Conservation (phyloP, 305 asterid species). For the Coffea humblotiana region DNA sequence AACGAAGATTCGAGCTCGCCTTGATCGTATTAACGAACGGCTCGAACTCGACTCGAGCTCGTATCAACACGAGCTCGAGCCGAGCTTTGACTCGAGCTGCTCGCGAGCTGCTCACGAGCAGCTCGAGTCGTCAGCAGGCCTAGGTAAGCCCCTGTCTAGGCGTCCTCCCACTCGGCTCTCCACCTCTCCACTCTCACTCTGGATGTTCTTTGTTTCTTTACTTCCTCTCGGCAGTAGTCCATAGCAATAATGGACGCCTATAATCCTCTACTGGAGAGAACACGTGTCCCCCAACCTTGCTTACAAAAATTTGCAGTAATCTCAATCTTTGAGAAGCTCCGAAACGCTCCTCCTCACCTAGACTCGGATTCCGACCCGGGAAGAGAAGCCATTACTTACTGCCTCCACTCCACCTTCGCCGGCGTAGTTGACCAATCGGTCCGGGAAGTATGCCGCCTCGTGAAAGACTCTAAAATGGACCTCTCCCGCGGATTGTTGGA, state of each 20-base stretch:
- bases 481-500: slow-evolving; percentile 66
- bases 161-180: too few species aligned
- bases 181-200: too few species aligned
- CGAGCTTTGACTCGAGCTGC: too few species aligned
- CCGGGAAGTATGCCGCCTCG: slow-evolving; percentile 83
- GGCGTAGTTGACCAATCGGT: slow-evolving; percentile 83
- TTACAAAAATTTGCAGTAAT: slow-evolving; percentile 82
- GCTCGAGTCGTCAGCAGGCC: too few species aligned
- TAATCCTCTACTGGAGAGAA: slow-evolving; percentile 58
- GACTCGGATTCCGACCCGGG: slow-evolving; percentile 48
- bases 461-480: slow-evolving; percentile 72
- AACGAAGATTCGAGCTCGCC: too few species aligned
- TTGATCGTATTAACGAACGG: too few species aligned
- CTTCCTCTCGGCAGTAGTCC: neutral
- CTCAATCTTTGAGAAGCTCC: slow-evolving; percentile 74
- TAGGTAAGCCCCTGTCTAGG: too few species aligned
- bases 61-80: too few species aligned
- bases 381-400: slow-evolving; percentile 58
- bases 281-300: slow-evolving; percentile 78
- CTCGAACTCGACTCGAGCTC: too few species aligned
- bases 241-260: slow-evolving; percentile 54
- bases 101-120: too few species aligned
- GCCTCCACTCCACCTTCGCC: slow-evolving; percentile 72
- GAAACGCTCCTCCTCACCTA: slow-evolving; percentile 49
- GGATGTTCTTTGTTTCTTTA: too few species aligned